phyloP scores from a whole-genome alignment of 257 asterid species.

The Ehretia macrophylla region DNA sequence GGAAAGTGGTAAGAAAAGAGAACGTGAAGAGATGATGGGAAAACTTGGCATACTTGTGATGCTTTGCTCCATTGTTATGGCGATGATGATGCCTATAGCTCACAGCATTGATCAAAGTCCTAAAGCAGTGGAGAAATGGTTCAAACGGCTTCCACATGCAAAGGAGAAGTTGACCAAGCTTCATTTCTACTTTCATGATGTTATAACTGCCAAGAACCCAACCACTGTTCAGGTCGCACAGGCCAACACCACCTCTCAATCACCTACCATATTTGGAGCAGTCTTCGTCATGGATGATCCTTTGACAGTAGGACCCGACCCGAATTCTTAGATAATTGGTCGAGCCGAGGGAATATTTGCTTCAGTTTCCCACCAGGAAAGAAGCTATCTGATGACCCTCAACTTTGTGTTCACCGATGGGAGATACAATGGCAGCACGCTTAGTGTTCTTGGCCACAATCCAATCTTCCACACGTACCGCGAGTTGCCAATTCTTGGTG shows the following conservation, averaged over 20 bases:
- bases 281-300: conserved; percentile 14
- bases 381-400: conserved; percentile 11
- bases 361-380: conserved; percentile 8
- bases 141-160: not conserved
- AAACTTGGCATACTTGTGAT: not conserved
- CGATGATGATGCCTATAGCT: not conserved
- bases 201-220: conserved; percentile 8
- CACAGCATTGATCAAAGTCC: not conserved
- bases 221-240: conserved; percentile 7
- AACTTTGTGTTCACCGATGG: conserved; percentile 15
- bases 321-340: conserved; percentile 12
- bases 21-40: not conserved
- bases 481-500: conserved; percentile 18
- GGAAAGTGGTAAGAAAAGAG: conserved; percentile 26
- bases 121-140: not conserved
- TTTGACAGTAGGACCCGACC: conserved; percentile 6
- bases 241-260: conserved; percentile 1
- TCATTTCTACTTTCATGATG: conserved; percentile 13
- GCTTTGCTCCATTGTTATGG: not conserved
- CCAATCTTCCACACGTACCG: conserved; percentile 7
- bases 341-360: conserved; percentile 14
- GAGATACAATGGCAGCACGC: conserved; percentile 12
- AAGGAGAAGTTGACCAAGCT: conserved; percentile 14
- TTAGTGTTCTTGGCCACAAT: conserved; percentile 12
- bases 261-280: conserved; percentile 6